These are phyloP conservation scores for Eragrostis nindensis DNA, from an alignment of 176 grass and related monocot species.

Conservation along the genomic window DNA sequence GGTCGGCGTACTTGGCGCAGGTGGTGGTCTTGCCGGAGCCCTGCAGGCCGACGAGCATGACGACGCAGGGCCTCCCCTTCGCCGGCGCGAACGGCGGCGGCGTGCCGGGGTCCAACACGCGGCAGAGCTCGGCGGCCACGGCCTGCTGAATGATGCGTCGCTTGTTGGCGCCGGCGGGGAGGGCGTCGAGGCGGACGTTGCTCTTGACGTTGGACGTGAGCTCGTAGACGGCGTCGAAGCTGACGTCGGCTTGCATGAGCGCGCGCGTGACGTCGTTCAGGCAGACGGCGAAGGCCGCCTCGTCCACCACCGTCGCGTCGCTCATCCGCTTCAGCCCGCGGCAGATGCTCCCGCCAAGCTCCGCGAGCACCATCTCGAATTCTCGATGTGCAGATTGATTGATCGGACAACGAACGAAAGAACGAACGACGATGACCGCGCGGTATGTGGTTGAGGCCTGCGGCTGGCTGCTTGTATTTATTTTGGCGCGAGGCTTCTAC, in stretches of 20 bases:
- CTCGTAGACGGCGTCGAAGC: conserved; percentile 79
- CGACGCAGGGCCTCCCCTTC: conserved; percentile 74
- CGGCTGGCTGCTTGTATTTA: too few relatives aligned
- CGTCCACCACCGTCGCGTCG: conserved; percentile 94
- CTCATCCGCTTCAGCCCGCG: conserved; percentile 94
- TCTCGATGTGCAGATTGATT: too few relatives aligned
- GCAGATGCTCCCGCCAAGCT: conserved; percentile 94
- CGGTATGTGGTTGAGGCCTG: too few relatives aligned
- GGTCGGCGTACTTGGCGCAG: too few relatives aligned
- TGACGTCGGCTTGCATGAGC: conserved; percentile 79
- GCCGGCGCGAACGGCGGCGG: conserved; percentile 76
- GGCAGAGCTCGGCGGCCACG: conserved; percentile 82
- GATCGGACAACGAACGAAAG: too few relatives aligned
- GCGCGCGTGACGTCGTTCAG: conserved; percentile 93
- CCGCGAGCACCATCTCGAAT: conserved; percentile 93
- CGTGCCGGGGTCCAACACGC: conserved; percentile 80
- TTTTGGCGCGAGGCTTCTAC: too few relatives aligned
- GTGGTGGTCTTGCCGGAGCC: conserved; percentile 21
- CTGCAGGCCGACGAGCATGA: conserved; percentile 93
- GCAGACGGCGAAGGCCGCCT: conserved; percentile 87
- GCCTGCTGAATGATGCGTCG: conserved; percentile 83
- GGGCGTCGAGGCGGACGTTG: conserved; percentile 68
- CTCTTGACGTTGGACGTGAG: conserved; percentile 83
- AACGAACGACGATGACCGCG: too few relatives aligned
- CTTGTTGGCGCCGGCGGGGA: conserved; percentile 89